A percentile compares a stretch with the other conserved stretches of the same genome.
Conservation (phyloP, 2,329 filamentous ascomycete species). For the Fusarium sp. region DNA sequence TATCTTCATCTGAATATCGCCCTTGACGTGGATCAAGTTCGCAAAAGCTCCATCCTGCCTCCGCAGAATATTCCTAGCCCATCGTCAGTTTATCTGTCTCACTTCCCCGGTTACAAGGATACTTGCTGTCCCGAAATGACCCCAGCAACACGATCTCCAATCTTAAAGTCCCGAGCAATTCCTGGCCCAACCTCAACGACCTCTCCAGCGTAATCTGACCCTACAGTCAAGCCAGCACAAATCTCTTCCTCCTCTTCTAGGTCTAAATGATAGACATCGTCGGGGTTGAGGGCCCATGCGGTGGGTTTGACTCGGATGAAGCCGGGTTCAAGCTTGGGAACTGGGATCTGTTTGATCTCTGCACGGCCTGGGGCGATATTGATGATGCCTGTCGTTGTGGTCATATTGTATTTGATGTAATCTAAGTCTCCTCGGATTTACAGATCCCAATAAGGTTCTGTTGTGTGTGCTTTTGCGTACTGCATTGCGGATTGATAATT, state of each 20-base stretch:
- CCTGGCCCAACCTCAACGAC: slow-evolving; percentile 58
- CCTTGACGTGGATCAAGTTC: slow-evolving; percentile 53
- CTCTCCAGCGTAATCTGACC: slow-evolving; percentile 60
- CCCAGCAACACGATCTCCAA: slow-evolving; percentile 58
- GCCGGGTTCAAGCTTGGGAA: not conserved
- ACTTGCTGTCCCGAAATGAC: slow-evolving; percentile 12
- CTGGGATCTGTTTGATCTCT: not conserved
- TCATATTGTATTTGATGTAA: not conserved
- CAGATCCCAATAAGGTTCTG: not conserved
- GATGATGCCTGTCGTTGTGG: not conserved
- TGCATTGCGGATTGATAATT: too few relatives aligned
- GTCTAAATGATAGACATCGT: slow-evolving; percentile 3
- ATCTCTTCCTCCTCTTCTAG: not conserved
- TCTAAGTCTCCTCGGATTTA: not conserved
- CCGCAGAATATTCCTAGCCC: not conserved
- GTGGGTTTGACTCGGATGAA: not conserved
- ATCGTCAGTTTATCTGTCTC: not conserved
- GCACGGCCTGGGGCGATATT: not conserved
- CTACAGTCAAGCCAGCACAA: slow-evolving; percentile 41
- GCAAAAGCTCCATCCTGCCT: slow-evolving; percentile 53
- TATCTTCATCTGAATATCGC: slow-evolving; percentile 55
- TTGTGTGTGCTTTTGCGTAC: not conserved
- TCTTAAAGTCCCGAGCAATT: slow-evolving; percentile 52
- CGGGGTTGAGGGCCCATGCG: slow-evolving; percentile 5
- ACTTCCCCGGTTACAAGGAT: accelerated